Evolutionary conservation across 495 filamentous ascomycete genomes (phyloP).

Genomic region (Pseudotulostoma volvatum): DNA sequence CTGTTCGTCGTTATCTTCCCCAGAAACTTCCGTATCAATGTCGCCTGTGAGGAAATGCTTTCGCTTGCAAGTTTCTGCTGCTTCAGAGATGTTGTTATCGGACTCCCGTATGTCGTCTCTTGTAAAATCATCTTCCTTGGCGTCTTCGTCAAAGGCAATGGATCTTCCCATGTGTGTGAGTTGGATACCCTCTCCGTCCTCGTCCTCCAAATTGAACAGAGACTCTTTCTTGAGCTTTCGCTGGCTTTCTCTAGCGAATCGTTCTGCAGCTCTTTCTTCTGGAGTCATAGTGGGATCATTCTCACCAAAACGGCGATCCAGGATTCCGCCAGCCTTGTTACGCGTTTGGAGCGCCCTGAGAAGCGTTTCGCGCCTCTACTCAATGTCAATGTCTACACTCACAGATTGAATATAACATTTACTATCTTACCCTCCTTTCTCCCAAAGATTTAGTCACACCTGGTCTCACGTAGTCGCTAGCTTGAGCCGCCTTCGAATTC

Average conservation of each 20-base stretch:
- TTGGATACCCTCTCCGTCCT: conserved; percentile 46
- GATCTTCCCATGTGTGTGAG: conserved; percentile 76
- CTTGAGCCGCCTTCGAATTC: conserved; percentile 26
- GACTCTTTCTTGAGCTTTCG: conserved; percentile 49
- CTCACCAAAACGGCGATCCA: conserved; percentile 91
- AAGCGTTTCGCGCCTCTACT: conserved; percentile 58
- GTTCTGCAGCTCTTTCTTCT: conserved; percentile 81
- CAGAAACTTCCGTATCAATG: conserved; percentile 21
- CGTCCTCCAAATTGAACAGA: conserved; percentile 83
- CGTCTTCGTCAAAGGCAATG: conserved; percentile 42
- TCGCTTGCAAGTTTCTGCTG: conserved; percentile 16
- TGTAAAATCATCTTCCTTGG: conserved; percentile 52
- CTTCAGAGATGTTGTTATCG: conserved; percentile 33
- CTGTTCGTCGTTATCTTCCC: conserved; percentile 32
- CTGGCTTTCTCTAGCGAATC: conserved; percentile 76
- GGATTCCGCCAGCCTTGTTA: conserved; percentile 80
- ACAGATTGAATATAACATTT: no score
- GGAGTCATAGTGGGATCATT: conserved; percentile 85
- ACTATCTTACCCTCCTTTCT: conserved; percentile 66
- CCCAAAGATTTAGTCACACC: conserved; percentile 70
- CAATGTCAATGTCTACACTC: no score
- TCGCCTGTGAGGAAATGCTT: conserved; percentile 39
- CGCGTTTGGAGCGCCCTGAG: conserved; percentile 70
- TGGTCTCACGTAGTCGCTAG: conserved; percentile 43
- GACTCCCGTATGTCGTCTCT: conserved; percentile 41